A percentile compares a stretch with the other conserved stretches of the same genome.
These are phyloP conservation scores for Aspergillus udagawae DNA, from an alignment of 2,329 filamentous ascomycete genomes.

Conservation along the genomic window DNA sequence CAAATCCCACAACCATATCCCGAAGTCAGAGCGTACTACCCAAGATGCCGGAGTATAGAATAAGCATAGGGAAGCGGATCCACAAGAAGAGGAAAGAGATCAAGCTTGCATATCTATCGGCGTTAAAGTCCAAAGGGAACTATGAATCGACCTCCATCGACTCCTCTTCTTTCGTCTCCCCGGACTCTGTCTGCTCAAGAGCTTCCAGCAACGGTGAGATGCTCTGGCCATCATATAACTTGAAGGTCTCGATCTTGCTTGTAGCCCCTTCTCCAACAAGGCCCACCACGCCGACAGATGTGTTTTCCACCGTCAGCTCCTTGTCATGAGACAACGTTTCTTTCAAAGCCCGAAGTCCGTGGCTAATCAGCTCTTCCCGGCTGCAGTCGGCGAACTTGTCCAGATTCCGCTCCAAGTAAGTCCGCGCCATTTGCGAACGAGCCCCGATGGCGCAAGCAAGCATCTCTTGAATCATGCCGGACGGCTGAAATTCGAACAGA, in stretches of 20 bases:
- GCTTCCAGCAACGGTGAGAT: conserved; percentile 82
- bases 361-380: conserved; percentile 82
- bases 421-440: conserved; percentile 93
- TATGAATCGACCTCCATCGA: conserved; percentile 57
- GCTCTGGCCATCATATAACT: conserved; percentile 84
- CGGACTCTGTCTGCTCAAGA: conserved; percentile 46
- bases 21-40: background rate
- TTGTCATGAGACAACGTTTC: conserved; percentile 96
- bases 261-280: conserved; percentile 51
- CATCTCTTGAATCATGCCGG: conserved; percentile 96
- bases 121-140: conserved; percentile 18
- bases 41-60: background rate
- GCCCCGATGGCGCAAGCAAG: conserved; percentile 92
- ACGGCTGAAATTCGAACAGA: conserved; percentile 97
- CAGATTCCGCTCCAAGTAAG: conserved; percentile 89
- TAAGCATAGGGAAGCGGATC: background rate
- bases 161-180: conserved; percentile 39
- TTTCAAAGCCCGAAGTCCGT: conserved; percentile 87
- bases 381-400: conserved; percentile 73
- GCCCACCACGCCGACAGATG: conserved; percentile 82
- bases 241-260: conserved; percentile 70
- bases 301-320: conserved; percentile 96
- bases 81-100: conserved; percentile 1
- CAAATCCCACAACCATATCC: background rate
- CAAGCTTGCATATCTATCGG: conserved; percentile 29